Base-by-base conservation (phyloP, 2,329 filamentous ascomycete genomes). In the Colletotrichum sojae region DNA sequence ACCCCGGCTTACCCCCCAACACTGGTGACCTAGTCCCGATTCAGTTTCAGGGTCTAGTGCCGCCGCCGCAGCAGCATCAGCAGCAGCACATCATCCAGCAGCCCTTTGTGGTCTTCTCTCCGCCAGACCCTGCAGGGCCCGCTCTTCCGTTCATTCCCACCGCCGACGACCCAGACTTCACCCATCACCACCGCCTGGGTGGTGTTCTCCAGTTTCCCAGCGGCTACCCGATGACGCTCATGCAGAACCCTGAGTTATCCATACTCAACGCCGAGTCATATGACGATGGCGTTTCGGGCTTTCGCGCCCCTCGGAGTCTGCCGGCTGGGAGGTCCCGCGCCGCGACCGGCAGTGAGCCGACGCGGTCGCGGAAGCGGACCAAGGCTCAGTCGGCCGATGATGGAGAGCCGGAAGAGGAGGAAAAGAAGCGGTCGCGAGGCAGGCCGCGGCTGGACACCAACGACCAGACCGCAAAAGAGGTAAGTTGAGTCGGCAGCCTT, bases 391-490 rank as follows among this genome's bases (percentile, higher is more conserved):
- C 63, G 6, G 43, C 18, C 3, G 77, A 78, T 1, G 74, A 75
- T 16, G 74, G 71, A 1, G 78, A 80, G 1, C 80, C 82, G 1
- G 81, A 85, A 1, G 81, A 82, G 2, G 83, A 84, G 58, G 82
- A 83, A 55, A 85, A 83, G 73, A 90, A 89, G 77, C 89, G 91
- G 74, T 83, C 89, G 18, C 85, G 94, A 76, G 94, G 94, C 8
- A 86, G 94, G 63, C 94, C 94, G 6, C 85, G 93, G 58, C 84
- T 96, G 16, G 90, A 95, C 73, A 89, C 89, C n/a, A 89, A 90
- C 70, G 92, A 95, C 79, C 90, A 94, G 79, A 94, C 91, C 25
- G 90, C 92, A 70, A 90, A 89, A 62, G 93, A 95, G 83, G 93
- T 94, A 81, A 87, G 91, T 90, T 72, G 57, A 56, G 6, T 36